These are phyloP conservation scores for Dispira simplex DNA, from an alignment of 192 early-diverging fungal genomes.

Conservation along the genomic window DNA sequence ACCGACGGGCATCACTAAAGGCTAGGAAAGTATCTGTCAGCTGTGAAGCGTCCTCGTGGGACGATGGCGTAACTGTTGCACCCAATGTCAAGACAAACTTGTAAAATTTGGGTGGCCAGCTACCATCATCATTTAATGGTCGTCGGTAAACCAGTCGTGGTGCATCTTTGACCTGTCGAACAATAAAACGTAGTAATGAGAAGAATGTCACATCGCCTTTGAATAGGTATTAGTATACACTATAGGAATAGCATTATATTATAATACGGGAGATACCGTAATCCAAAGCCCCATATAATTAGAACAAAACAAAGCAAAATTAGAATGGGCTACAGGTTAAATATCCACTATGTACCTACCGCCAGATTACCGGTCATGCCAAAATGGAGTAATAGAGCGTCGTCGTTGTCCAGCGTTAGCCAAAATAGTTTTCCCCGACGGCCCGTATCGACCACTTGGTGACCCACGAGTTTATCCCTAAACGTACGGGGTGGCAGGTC, in stretches of 20 bases:
- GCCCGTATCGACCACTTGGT: constrained; percentile 39
- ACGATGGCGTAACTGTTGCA: constrained; percentile 1
- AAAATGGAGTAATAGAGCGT: constrained; percentile 38
- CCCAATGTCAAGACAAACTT: constrained; percentile 39
- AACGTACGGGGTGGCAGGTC: constrained; percentile 19
- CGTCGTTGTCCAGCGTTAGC: constrained; percentile 18
- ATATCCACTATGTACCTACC: constrained; percentile 11
- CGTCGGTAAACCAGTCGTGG: constrained; percentile 13
- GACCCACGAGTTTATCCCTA: constrained; percentile 20
- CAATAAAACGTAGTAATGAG: neutral
- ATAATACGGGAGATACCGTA: too few relatives aligned
- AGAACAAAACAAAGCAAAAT: too few relatives aligned
- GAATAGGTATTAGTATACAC: too few relatives aligned
- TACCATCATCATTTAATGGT: constrained; percentile 14
- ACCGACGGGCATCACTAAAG: constrained; percentile 52
- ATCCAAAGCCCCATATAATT: too few relatives aligned
- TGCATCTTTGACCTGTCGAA: constrained; percentile 15
- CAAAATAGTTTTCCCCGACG: constrained; percentile 67
- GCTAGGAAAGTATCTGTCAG: constrained; percentile 15
- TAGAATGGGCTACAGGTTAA: too few relatives aligned
- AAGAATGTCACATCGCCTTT: too few relatives aligned
- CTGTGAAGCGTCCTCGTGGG: neutral
- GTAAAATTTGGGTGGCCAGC: constrained; percentile 53
- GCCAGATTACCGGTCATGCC: constrained; percentile 53
- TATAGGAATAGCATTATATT: too few relatives aligned